These are phyloP conservation scores for Hyphopichia fennica DNA, from an alignment of 1,139 yeast species.

Conservation along the genomic window DNA sequence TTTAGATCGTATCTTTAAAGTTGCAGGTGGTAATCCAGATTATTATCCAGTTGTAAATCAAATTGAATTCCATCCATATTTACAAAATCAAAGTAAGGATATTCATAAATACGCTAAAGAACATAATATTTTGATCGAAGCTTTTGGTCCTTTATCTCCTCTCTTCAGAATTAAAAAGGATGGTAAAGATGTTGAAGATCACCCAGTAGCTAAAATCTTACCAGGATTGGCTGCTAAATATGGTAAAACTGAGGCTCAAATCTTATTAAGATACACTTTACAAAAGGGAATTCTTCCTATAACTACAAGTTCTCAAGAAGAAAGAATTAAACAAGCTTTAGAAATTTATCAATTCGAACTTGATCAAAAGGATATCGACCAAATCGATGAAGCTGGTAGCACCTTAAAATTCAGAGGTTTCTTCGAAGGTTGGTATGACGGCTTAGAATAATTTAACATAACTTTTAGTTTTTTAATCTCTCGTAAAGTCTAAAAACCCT, in stretches of 20 bases:
- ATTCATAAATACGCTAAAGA: slow-evolving; percentile 16
- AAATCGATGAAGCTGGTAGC: slow-evolving; percentile 30
- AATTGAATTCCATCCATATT: slow-evolving; percentile 29
- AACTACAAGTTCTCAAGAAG: slow-evolving; percentile 65
- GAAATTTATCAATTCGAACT: slow-evolving; percentile 51
- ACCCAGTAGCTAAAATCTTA: slow-evolving; percentile 34
- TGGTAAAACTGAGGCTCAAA: slow-evolving; percentile 29
- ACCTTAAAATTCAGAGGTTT: too few species aligned
- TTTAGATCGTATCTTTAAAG: slow-evolving; percentile 15
- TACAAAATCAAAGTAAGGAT: slow-evolving; percentile 23
- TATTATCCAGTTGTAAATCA: slow-evolving; percentile 24
- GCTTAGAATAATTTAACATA: too few species aligned
- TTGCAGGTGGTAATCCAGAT: slow-evolving; percentile 8
- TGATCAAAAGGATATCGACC: slow-evolving; percentile 23
- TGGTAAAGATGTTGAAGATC: slow-evolving; percentile 16
- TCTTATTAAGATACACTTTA: slow-evolving; percentile 37
- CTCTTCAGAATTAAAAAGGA: slow-evolving; percentile 20
- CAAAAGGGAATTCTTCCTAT: slow-evolving; percentile 44
- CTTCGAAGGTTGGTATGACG: too few species aligned
- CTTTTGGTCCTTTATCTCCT: slow-evolving; percentile 28
- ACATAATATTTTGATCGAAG: slow-evolving; percentile 22
- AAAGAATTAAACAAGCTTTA: slow-evolving; percentile 58
- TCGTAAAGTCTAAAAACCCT: too few species aligned
- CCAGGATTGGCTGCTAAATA: slow-evolving; percentile 28
- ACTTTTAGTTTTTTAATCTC: too few species aligned